Evolutionary conservation across 2,329 filamentous ascomycete species (phyloP).

Genomic region (Nannizzia gypsea): DNA sequence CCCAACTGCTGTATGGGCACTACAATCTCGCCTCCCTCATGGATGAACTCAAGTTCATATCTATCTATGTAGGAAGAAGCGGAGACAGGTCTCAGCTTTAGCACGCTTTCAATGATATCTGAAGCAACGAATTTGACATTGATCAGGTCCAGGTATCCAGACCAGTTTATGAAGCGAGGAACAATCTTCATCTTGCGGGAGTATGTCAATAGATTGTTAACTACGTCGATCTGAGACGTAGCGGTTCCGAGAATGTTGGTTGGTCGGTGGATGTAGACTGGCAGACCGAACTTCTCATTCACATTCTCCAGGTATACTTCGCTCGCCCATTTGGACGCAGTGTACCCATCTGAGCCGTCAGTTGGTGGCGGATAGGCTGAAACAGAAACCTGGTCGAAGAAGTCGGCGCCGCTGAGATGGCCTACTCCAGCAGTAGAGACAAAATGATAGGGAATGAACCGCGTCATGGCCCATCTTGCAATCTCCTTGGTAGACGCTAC

Average conservation of each 20-base stretch:
- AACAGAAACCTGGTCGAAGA: slow-evolving; percentile 15
- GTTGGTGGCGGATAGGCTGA: neutral
- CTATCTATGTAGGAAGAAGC: neutral
- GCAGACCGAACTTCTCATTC: neutral
- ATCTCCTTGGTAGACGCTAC: slow-evolving; percentile 19
- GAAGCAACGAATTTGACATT: slow-evolving; percentile 8
- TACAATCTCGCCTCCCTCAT: slow-evolving; percentile 8
- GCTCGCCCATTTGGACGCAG: slow-evolving; percentile 30
- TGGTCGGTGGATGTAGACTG: slow-evolving; percentile 5
- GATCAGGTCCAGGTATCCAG: slow-evolving; percentile 10
- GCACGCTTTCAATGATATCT: slow-evolving; percentile 4
- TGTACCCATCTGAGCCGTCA: slow-evolving; percentile 28
- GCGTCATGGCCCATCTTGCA: slow-evolving; percentile 12
- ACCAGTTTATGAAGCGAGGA: slow-evolving; percentile 7
- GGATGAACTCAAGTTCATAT: neutral
- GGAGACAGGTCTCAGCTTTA: neutral
- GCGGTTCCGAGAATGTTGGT: slow-evolving; percentile 9
- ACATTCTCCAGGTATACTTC: slow-evolving; percentile 23
- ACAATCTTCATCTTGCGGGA: slow-evolving; percentile 7
- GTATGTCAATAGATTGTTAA: slow-evolving; percentile 11
- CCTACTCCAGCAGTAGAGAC: slow-evolving; percentile 22
- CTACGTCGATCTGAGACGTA: slow-evolving; percentile 9
- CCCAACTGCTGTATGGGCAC: slow-evolving; percentile 7
- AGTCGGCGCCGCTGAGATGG: slow-evolving; percentile 18
- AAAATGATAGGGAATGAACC: slow-evolving; percentile 22